Evolutionary conservation across 78 protist genomes (phyloP).

Genomic region (Planoprotostelium fungivorum): DNA sequence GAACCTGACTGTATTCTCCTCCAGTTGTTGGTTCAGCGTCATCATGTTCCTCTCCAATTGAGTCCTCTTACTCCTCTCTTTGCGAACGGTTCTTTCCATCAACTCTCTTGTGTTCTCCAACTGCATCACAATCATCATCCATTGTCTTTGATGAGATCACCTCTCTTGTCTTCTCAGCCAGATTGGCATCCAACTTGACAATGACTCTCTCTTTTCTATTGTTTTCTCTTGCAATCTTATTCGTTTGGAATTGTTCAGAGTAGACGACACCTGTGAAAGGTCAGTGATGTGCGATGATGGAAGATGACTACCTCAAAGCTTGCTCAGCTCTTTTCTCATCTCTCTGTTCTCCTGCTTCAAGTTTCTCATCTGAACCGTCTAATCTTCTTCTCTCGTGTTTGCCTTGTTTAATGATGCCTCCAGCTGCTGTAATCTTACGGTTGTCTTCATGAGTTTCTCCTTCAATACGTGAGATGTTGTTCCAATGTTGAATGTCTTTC

Average conservation of each 20-base stretch:
- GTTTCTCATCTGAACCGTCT: neutral
- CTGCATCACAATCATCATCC: neutral
- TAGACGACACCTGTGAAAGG: neutral
- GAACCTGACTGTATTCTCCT: neutral
- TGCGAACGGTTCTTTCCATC: neutral
- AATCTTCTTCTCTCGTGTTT: neutral
- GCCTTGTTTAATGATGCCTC: neutral
- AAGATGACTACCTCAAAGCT: neutral
- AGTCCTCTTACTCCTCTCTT: neutral
- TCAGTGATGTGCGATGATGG: no score
- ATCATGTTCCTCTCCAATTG: neutral
- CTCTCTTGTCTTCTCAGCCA: neutral
- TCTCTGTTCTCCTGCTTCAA: neutral
- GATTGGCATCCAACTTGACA: neutral
- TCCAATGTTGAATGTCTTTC: no score
- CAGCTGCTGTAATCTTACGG: neutral
- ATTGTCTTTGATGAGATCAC: neutral
- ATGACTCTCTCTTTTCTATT: neutral
- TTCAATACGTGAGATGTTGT: no score
- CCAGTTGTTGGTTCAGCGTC: neutral
- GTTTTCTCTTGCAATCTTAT: neutral
- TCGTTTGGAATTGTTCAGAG: neutral
- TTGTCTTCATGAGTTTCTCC: neutral
- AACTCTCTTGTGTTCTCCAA: neutral
- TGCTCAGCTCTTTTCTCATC: neutral